Evolutionary conservation across 345 rosid species (phyloP), one percentile per base, ranked within the genome.

Genomic region (Citrus trifoliata): DNA sequence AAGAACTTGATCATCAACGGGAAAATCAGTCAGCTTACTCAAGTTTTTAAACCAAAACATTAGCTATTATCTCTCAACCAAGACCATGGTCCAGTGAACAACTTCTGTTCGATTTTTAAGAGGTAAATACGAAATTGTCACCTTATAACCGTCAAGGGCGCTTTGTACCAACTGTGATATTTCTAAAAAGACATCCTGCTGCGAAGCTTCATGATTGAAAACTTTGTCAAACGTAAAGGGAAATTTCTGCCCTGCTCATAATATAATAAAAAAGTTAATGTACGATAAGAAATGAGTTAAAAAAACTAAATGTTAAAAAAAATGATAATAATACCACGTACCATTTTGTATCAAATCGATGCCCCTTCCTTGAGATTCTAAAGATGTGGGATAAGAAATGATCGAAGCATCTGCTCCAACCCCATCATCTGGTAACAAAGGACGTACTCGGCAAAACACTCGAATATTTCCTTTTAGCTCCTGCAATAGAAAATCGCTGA

Each of bases 81-180:
- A 56, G 19, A 35, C 27, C 46, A 28, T 25, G 25, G 7, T 63
- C 51, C 25, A 12, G 5, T 33, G 28, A 42, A 8, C 30, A 51
- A 68, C 2, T 67, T 61, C 64, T 59, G 24, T 66, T 53, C n/a
- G 51, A 64, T 32, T 69, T 28, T 7, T 60, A 71, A 75, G 19
- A 59, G 71, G 25, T 35, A 14, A 58, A 16, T 21, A 66, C 13
- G 25, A 16, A 24, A 67, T 65, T 67, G 40, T 81, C 61, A 94
- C 98, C 98, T 96, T 96, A 59, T 96, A 96, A 65, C 99, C 98
- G 80, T 96, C 99, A 58, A 96, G 90, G 27, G 99, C 99, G 71
- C 99, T 96, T 79, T 96, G 99, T 56, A 93, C 93, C 70, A 94
- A 80, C 83, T 96, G 99, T 12, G 99, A 94, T 78, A 96, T 91